Evolutionary conservation across 352 stramenopile species (phyloP).

Genomic region (Thalassiosira mediterranea): DNA sequence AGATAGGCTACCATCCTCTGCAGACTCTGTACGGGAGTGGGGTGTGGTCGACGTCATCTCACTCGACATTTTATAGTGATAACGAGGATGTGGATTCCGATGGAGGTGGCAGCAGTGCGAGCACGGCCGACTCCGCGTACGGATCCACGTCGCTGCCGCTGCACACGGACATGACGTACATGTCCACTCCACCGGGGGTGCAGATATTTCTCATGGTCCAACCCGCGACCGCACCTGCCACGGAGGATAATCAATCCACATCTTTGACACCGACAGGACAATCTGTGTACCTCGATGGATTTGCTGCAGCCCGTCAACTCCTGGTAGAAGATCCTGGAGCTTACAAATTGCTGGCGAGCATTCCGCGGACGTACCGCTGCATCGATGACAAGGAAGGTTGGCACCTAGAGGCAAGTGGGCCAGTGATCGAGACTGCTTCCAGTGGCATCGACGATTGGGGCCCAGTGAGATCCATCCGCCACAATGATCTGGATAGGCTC

Average conservation of each 20-base stretch:
- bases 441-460: conserved; percentile 39
- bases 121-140: conserved; percentile 79
- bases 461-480: conserved; percentile 65
- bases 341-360: conserved; percentile 63
- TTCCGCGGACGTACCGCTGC: conserved; percentile 66
- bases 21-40: conserved; percentile 43
- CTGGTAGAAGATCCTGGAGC: conserved; percentile 50
- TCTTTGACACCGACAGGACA: conserved; percentile 39
- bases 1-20: conserved; percentile 51
- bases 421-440: conserved; percentile 47
- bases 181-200: conserved; percentile 71
- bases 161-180: conserved; percentile 83
- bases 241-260: neutral
- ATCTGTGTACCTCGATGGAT: conserved; percentile 76
- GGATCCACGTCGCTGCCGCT: conserved; percentile 68
- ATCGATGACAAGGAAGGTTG: conserved; percentile 72
- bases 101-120: conserved; percentile 43
- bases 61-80: conserved; percentile 55
- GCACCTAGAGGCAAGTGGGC: conserved; percentile 71
- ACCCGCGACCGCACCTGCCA: conserved; percentile 43
- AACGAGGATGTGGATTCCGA: conserved; percentile 41
- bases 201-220: conserved; percentile 83
- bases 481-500: conserved; percentile 84
- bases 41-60: conserved; percentile 48
- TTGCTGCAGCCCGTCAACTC: conserved; percentile 63